These are phyloP conservation scores for Leishmania arabica DNA, from an alignment of 208 protist genomes.

Conservation along the genomic window DNA sequence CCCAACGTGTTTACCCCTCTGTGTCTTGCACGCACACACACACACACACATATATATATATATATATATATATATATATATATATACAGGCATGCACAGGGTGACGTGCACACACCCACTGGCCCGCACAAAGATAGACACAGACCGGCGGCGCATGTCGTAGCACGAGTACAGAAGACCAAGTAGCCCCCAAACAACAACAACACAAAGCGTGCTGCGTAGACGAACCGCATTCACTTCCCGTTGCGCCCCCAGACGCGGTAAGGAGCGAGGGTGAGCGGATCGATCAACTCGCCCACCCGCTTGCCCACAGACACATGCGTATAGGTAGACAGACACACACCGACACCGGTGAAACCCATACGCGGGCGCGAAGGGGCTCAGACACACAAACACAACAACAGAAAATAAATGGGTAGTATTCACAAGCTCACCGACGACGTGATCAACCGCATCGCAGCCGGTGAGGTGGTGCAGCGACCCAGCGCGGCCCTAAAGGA, in stretches of 20 bases:
- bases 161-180: too few relatives aligned
- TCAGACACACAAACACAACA: neutral
- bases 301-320: neutral
- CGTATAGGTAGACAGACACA: neutral
- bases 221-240: too few relatives aligned
- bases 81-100: slow-evolving; percentile 3
- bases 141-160: neutral
- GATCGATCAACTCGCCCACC: neutral
- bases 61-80: neutral
- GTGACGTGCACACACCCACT: slow-evolving; percentile 7
- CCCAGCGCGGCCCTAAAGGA: slow-evolving; percentile 98
- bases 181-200: too few relatives aligned
- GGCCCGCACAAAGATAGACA: neutral
- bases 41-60: neutral
- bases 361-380: neutral
- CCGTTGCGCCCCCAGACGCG: too few relatives aligned
- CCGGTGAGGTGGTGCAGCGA: slow-evolving; percentile 98
- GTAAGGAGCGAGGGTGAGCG: too few relatives aligned
- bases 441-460: slow-evolving; percentile 97
- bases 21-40: neutral
- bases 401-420: slow-evolving; percentile 23
- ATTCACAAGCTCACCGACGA: slow-evolving; percentile 93
- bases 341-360: neutral
- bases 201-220: too few relatives aligned
- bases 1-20: neutral